Percentiles rank a stretch among this genome's conserved stretches.
These are phyloP conservation scores for Pseudopyricularia cyperi DNA, from an alignment of 2,329 filamentous ascomycete species.

Conservation along the genomic window DNA sequence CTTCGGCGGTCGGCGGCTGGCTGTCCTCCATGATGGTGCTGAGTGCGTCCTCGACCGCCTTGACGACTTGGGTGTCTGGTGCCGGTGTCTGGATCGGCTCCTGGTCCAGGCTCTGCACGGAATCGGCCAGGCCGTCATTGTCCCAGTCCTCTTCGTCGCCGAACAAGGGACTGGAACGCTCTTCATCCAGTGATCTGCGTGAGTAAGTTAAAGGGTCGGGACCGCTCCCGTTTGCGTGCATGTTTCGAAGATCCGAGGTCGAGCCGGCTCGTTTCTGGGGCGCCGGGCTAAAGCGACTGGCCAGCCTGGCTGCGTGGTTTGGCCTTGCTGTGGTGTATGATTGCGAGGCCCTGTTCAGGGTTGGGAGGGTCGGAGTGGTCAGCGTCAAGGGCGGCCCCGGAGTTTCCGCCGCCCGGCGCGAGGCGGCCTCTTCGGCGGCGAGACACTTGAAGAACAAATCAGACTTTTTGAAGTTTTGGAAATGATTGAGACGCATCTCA, in stretches of 20 bases:
- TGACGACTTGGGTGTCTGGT: slow-evolving; percentile 69
- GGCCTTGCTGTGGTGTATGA: slow-evolving; percentile 26
- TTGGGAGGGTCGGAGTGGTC: background rate
- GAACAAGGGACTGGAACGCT: slow-evolving; percentile 47
- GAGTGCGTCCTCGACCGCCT: slow-evolving; percentile 84
- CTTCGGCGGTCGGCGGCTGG: slow-evolving; percentile 48
- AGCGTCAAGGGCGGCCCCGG: slow-evolving; percentile 6
- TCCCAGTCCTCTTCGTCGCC: slow-evolving; percentile 69
- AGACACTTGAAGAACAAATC: slow-evolving; percentile 95
- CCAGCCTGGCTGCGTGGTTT: slow-evolving; percentile 27
- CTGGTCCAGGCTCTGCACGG: slow-evolving; percentile 67
- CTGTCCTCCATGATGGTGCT: slow-evolving; percentile 84
- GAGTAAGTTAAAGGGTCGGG: slow-evolving; percentile 26
- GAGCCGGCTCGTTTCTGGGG: slow-evolving; percentile 28
- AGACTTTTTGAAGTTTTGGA: slow-evolving; percentile 78
- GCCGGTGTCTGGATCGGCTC: slow-evolving; percentile 49
- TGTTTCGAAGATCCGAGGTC: slow-evolving; percentile 29
- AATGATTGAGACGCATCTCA: slow-evolving; percentile 69
- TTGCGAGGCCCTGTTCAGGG: slow-evolving; percentile 16
- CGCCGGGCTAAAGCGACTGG: slow-evolving; percentile 20
- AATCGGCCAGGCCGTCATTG: slow-evolving; percentile 55
- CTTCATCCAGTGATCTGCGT: slow-evolving; percentile 59
- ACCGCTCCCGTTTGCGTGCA: slow-evolving; percentile 22
- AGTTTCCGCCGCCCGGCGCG: slow-evolving; percentile 11
- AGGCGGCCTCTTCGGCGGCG: slow-evolving; percentile 64